Conservation (phyloP, 176 grass and related monocot species). For the Musa acuminata region DNA sequence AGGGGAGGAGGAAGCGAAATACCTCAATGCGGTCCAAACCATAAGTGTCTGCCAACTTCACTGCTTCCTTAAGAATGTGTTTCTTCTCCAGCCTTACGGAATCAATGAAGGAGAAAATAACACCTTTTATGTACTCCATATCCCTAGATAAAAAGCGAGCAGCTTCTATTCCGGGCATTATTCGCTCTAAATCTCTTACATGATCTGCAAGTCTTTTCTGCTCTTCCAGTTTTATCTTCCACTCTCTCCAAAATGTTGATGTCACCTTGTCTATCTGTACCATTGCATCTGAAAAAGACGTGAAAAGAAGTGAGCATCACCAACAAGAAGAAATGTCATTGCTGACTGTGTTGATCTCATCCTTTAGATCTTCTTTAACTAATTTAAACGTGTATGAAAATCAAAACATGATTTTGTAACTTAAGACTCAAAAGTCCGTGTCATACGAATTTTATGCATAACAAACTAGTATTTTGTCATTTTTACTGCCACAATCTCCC, state of each 20-base stretch:
- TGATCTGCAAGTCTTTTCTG: slow-evolving; percentile 83
- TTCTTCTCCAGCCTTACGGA: slow-evolving; percentile 71
- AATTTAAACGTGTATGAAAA: background rate
- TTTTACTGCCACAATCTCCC: background rate
- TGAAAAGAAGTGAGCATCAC: slow-evolving; percentile 21
- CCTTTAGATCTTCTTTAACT: background rate
- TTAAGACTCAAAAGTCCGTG: background rate
- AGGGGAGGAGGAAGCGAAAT: slow-evolving; percentile 4
- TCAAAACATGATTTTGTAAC: background rate
- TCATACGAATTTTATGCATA: background rate
- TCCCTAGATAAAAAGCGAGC: slow-evolving; percentile 70
- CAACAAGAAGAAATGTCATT: background rate
- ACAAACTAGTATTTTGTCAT: background rate
- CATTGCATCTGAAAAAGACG: slow-evolving; percentile 49
- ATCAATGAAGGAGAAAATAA: slow-evolving; percentile 67
- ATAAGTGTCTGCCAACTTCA: slow-evolving; percentile 77
- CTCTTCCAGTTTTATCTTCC: slow-evolving; percentile 86
- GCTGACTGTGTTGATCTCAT: background rate
- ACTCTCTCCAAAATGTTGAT: slow-evolving; percentile 82
- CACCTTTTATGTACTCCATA: slow-evolving; percentile 54
- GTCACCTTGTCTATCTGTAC: slow-evolving; percentile 60
- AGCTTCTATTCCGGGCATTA: slow-evolving; percentile 70
- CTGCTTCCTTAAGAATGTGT: slow-evolving; percentile 73
- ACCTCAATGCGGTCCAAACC: slow-evolving; percentile 75
- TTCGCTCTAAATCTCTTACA: slow-evolving; percentile 56